Conservation (phyloP, 2,329 filamentous ascomycete genomes). For the Venturiaceae sp. region DNA sequence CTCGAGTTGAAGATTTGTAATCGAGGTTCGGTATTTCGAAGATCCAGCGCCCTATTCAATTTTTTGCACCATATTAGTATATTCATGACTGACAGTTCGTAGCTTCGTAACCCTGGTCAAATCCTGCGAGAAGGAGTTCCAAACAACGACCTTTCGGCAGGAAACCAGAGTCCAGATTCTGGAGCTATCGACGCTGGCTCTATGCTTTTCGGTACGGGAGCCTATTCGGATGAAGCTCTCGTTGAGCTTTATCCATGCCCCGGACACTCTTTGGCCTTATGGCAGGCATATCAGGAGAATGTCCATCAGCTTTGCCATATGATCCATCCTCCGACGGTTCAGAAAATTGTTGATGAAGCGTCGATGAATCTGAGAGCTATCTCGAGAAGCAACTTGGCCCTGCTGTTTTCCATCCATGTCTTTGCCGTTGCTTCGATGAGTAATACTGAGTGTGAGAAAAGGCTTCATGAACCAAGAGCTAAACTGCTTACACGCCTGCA, state of each 20-base stretch:
- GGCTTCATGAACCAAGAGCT: constrained; percentile 44
- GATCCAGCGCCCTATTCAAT: too few relatives aligned
- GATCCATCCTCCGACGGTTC: constrained; percentile 1
- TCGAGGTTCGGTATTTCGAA: too few relatives aligned
- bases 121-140: neutral
- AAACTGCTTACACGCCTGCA: constrained; percentile 45
- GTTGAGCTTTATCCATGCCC: neutral
- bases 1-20: too few relatives aligned
- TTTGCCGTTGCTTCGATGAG: constrained; percentile 38
- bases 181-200: neutral
- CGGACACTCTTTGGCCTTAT: neutral
- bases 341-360: neutral
- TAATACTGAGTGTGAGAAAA: constrained; percentile 42
- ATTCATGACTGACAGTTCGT: neutral
- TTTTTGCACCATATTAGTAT: too few relatives aligned
- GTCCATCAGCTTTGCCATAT: constrained; percentile 7
- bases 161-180: neutral
- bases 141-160: neutral
- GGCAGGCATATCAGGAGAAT: constrained; percentile 4
- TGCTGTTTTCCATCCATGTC: constrained; percentile 23
- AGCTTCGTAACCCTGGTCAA: neutral
- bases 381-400: constrained; percentile 1
- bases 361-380: neutral
- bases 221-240: neutral
- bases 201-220: constrained; percentile 1